These are phyloP conservation scores for Aphanomyces stellatus DNA, from an alignment of 352 stramenopile genomes.

Conservation along the genomic window DNA sequence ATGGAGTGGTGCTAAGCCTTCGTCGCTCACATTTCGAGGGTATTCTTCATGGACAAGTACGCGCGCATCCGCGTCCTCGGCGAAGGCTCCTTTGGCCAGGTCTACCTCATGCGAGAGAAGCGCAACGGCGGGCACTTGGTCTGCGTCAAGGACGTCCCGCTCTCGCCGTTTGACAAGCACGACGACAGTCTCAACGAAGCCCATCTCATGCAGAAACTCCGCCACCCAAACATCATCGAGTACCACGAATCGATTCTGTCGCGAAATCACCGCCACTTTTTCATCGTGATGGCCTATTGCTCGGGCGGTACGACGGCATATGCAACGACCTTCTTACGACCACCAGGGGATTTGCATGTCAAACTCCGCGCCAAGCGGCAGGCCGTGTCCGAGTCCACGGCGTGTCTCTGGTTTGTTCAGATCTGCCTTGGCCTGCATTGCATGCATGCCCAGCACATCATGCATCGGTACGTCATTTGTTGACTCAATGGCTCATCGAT, in stretches of 20 bases:
- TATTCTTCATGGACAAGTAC: constrained; percentile 34
- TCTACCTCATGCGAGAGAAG: constrained; percentile 86
- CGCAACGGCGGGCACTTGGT: constrained; percentile 43
- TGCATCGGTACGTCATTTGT: constrained; percentile 42
- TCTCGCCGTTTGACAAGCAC: constrained; percentile 33
- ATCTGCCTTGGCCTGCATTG: constrained; percentile 80
- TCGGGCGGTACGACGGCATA: constrained; percentile 46
- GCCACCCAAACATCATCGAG: constrained; percentile 89
- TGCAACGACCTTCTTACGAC: not conserved
- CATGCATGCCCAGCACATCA: constrained; percentile 70
- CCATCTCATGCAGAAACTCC: constrained; percentile 73
- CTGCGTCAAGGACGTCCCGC: constrained; percentile 84
- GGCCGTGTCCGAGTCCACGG: constrained; percentile 57
- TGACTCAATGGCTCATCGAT: not conserved
- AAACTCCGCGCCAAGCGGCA: constrained; percentile 27
- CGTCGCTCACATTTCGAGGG: too few relatives aligned
- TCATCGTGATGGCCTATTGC: constrained; percentile 91
- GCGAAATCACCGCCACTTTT: constrained; percentile 30
- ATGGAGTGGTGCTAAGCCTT: too few relatives aligned
- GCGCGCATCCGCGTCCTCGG: constrained; percentile 57
- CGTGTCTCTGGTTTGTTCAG: constrained; percentile 89
- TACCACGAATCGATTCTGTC: constrained; percentile 56
- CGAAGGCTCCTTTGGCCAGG: constrained; percentile 85
- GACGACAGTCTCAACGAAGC: constrained; percentile 31
- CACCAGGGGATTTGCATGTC: constrained; percentile 30